Base-by-base conservation (phyloP, 352 stramenopile species). In the Albugo laibachii region DNA sequence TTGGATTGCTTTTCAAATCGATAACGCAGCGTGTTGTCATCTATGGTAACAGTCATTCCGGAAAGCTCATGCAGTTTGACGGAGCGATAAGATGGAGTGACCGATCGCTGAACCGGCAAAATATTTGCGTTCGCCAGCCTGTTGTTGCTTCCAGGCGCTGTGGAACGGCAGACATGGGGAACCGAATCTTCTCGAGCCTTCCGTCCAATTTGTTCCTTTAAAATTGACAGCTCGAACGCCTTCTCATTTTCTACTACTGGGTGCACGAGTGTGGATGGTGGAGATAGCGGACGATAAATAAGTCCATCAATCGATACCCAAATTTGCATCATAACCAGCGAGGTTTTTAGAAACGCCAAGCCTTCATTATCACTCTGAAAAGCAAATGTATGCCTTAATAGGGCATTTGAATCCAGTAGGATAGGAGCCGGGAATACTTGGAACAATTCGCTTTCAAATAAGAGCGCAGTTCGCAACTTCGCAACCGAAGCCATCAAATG, bases 381-480 rank as follows among this genome's bases (percentile, higher is more conserved):
- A 12, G 53, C 49, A 50, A 79, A 62, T 14, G 70, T 83, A 13
- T 69, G 72, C 13, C 74, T 55, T 24, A 91, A 50, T 12, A 91
- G 50, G 15, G 74, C 65, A 47, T 91, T 91, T 1, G 74, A 67
- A 45, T 91, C 78, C 0, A 91, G 54, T 13, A 87, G 58, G 35
- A 91, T 73, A 0, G 78, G 78, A 16, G 78, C 72, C 4, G 74
- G 78, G 41, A 87, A 85, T n/a, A 83, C 77, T 47, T 75, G 61
- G 45, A 86, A 91, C 24, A 91, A 52, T 16, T 91, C 75, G 50
- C 78, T 91, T 49, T 91, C 75, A 49, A 91, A 91, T 42, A 86
- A 66, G 13, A 91, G 66, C 50, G 75, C 86, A 36, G 67, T 63
- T 19, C 70, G 59, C 31, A 91, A 57, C 19, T 70, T 78, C 21